These are phyloP conservation scores for Wickerhamiella kurtzmanii DNA, from an alignment of 805 yeast species.

Conservation along the genomic window DNA sequence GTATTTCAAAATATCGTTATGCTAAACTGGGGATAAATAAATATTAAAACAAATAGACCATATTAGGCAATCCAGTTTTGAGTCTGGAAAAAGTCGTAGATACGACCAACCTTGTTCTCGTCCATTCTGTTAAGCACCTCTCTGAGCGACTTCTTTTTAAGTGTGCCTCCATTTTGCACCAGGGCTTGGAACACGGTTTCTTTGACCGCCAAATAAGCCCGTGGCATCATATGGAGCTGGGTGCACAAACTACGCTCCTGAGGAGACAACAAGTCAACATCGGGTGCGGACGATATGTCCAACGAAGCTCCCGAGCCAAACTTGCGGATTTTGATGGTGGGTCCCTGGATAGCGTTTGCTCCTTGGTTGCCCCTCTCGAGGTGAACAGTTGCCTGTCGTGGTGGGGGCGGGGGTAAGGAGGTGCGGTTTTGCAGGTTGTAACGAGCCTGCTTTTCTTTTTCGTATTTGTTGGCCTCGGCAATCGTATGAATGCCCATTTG, in stretches of 20 bases:
- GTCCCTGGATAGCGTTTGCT: constrained; percentile 5
- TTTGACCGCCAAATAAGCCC: constrained; percentile 86
- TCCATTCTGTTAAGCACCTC: constrained; percentile 67
- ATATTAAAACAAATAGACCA: no score
- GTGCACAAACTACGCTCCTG: constrained; percentile 83
- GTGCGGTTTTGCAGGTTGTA: constrained; percentile 32
- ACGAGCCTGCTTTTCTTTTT: constrained; percentile 69
- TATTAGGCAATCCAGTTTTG: constrained; percentile 60
- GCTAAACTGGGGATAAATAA: no score
- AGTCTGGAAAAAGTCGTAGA: constrained; percentile 82
- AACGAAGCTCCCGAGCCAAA: constrained; percentile 23
- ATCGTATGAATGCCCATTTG: constrained; percentile 72
- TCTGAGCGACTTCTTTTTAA: constrained; percentile 76
- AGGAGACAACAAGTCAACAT: constrained; percentile 66
- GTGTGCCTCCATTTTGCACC: constrained; percentile 65
- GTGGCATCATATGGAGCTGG: constrained; percentile 72
- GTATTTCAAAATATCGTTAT: no score
- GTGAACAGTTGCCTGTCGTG: not conserved
- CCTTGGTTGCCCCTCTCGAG: not conserved
- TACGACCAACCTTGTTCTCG: constrained; percentile 68
- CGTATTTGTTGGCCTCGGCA: constrained; percentile 74
- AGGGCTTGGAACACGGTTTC: constrained; percentile 81
- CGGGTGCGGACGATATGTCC: constrained; percentile 49
- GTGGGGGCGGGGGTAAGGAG: constrained; percentile 13
- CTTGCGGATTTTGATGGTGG: constrained; percentile 22